Conservation (phyloP, 257 asterid genomes). For the Primulina huaijiensis region DNA sequence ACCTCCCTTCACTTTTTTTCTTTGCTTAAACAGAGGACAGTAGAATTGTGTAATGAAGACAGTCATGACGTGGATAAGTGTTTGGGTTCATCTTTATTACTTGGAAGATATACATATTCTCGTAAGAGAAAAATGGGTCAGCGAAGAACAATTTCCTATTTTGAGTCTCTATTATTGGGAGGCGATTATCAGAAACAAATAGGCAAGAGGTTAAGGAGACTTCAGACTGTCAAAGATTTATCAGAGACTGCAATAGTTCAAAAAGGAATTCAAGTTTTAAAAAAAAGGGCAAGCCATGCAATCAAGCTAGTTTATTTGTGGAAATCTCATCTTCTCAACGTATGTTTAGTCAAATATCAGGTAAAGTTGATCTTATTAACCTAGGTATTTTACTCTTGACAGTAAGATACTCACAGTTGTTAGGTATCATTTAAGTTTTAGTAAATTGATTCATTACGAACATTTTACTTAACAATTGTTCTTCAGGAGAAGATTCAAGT, state of each 20-base stretch:
- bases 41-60: slow-evolving; percentile 26
- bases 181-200: slow-evolving; percentile 36
- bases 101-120: slow-evolving; percentile 50
- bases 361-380: slow-evolving; percentile 35
- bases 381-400: slow-evolving; percentile 45
- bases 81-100: slow-evolving; percentile 39
- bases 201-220: slow-evolving; percentile 48
- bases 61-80: slow-evolving; percentile 34
- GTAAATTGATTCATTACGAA: slow-evolving; percentile 8
- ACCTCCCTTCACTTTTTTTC: too few species aligned
- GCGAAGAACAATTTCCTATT: slow-evolving; percentile 42
- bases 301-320: slow-evolving; percentile 29
- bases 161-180: slow-evolving; percentile 36
- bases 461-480: slow-evolving; percentile 27
- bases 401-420: slow-evolving; percentile 18
- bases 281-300: slow-evolving; percentile 26
- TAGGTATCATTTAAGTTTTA: slow-evolving; percentile 11
- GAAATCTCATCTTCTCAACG: slow-evolving; percentile 33
- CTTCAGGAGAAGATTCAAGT: slow-evolving; percentile 39
- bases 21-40: too few species aligned
- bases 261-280: slow-evolving; percentile 20
- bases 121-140: slow-evolving; percentile 52
- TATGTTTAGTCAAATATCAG: slow-evolving; percentile 29
- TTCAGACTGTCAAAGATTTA: slow-evolving; percentile 28
- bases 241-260: slow-evolving; percentile 30